These are phyloP conservation scores for Pestalotiopsis fici DNA, from an alignment of 2,329 filamentous ascomycete species.

Conservation along the genomic window DNA sequence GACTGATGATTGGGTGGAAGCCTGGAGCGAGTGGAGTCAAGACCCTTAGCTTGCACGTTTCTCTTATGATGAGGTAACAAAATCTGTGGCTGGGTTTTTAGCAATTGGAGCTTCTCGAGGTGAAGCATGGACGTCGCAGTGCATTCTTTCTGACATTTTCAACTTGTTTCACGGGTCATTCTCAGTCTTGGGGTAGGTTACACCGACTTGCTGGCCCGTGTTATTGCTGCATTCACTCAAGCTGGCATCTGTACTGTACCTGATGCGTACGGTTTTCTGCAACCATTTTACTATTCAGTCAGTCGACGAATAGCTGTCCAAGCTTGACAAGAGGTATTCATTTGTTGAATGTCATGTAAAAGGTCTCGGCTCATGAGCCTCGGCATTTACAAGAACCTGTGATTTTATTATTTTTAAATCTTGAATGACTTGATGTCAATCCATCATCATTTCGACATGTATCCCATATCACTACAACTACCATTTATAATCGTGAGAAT, in stretches of 20 bases:
- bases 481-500: too few relatives aligned
- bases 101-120: background rate
- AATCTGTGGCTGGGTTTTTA: conserved; percentile 3
- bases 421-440: too few relatives aligned
- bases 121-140: background rate
- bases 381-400: background rate
- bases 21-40: background rate
- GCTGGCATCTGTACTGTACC: background rate
- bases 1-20: background rate
- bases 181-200: background rate
- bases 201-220: background rate
- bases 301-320: background rate
- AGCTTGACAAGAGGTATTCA: background rate
- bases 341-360: background rate
- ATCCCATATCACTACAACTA: too few relatives aligned
- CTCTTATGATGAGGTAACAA: background rate
- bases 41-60: background rate
- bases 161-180: background rate
- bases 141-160: background rate
- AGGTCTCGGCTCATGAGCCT: background rate
- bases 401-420: too few relatives aligned
- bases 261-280: background rate
- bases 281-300: background rate
- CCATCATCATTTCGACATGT: too few relatives aligned
- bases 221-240: background rate